Conservation (phyloP, 257 asterid genomes). For the Solanum pennellii region DNA sequence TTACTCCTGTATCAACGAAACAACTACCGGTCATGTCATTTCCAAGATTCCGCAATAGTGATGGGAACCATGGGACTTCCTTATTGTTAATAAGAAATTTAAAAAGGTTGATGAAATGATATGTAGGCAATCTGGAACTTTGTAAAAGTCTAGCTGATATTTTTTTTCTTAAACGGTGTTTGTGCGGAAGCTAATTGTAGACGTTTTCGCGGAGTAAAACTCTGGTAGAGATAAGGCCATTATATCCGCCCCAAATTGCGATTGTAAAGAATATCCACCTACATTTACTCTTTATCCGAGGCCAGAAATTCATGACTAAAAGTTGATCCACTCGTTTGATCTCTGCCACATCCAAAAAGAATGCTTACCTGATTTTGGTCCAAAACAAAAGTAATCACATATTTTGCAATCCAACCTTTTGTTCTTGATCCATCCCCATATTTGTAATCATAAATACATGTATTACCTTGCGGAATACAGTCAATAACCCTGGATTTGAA, state of each 20-base stretch:
- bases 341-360: neutral
- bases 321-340: neutral
- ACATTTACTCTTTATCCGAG: neutral
- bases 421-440: neutral
- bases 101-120: neutral
- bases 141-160: neutral
- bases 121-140: neutral
- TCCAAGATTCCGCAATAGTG: neutral
- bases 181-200: neutral
- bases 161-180: neutral
- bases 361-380: neutral
- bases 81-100: neutral
- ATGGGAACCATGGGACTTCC: neutral
- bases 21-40: neutral
- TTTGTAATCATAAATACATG: neutral
- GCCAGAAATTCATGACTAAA: neutral
- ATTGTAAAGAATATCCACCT: neutral
- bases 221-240: neutral
- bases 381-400: neutral
- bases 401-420: neutral
- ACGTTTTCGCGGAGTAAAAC: neutral
- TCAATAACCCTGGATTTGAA: neutral
- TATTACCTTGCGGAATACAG: neutral
- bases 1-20: neutral
- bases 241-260: neutral